Evolutionary conservation across 2,329 filamentous ascomycete species (phyloP).

Genomic region (Colletotrichum sp.): DNA sequence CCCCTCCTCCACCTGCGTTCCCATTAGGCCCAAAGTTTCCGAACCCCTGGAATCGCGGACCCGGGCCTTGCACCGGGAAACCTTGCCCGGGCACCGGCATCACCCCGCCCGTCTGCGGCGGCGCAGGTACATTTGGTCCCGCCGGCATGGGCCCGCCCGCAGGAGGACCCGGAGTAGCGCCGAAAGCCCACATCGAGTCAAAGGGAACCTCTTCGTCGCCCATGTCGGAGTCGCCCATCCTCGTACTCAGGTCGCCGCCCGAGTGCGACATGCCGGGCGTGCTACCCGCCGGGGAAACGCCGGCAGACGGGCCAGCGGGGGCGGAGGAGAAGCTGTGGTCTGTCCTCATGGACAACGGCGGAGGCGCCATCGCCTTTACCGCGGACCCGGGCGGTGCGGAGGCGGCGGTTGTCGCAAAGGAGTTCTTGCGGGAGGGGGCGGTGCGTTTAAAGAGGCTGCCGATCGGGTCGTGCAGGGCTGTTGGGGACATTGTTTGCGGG

Average conservation of each 20-base stretch:
- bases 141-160: neutral
- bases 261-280: slow-evolving; percentile 18
- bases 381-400: neutral
- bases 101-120: neutral
- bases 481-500: slow-evolving; percentile 19
- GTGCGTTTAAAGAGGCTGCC: slow-evolving; percentile 29
- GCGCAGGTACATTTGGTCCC: neutral
- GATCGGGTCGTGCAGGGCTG: slow-evolving; percentile 28
- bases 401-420: neutral
- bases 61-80: neutral
- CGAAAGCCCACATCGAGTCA: slow-evolving; percentile 38
- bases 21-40: neutral
- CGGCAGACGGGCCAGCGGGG: neutral
- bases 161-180: neutral
- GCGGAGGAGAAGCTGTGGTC: slow-evolving; percentile 11
- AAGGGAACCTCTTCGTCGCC: slow-evolving; percentile 41
- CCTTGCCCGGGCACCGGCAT: neutral
- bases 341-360: slow-evolving; percentile 14
- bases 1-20: neutral
- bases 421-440: slow-evolving; percentile 16
- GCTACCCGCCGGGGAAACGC: slow-evolving; percentile 20
- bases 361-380: slow-evolving; percentile 10
- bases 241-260: slow-evolving; percentile 5
- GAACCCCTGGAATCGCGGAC: neutral
- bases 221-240: slow-evolving; percentile 23